phyloP scores from a whole-genome alignment of 176 grass and related monocot species.

The Saccharum spontaneum region DNA sequence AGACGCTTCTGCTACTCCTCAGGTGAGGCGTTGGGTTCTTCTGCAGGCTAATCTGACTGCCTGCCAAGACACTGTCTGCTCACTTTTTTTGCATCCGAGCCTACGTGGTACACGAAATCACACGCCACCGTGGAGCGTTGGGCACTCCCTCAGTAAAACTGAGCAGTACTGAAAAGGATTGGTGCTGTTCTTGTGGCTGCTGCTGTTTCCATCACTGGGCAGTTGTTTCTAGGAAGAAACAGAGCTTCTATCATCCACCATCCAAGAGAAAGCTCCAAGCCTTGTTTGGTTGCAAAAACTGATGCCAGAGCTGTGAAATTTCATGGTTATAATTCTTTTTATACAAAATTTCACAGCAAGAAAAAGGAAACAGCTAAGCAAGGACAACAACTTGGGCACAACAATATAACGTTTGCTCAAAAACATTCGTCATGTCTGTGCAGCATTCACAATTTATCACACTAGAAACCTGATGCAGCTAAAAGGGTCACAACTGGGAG shows the following conservation, averaged over 20 bases:
- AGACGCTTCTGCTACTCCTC: no score
- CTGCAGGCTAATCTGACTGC: no score
- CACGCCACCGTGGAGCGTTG: no score
- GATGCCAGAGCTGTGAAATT: neutral
- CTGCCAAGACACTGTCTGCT: no score
- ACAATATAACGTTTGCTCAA: neutral
- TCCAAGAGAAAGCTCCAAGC: neutral
- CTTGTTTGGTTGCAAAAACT: neutral
- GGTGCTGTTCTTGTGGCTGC: neutral
- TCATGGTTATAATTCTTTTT: neutral
- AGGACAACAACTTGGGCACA: neutral
- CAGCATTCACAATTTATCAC: neutral
- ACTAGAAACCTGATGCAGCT: neutral
- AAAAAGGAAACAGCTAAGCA: neutral
- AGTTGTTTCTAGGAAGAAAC: neutral
- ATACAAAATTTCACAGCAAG: neutral
- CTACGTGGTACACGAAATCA: no score
- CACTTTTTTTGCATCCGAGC: no score
- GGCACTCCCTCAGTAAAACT: neutral
- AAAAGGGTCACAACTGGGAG: neutral
- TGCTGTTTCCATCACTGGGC: neutral
- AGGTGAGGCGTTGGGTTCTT: no score
- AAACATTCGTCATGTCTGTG: neutral
- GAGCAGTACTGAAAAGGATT: neutral
- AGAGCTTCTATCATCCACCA: neutral